These are phyloP conservation scores for Paramecium sonneborni DNA, from an alignment of 73 alveolate species.

Conservation along the genomic window DNA sequence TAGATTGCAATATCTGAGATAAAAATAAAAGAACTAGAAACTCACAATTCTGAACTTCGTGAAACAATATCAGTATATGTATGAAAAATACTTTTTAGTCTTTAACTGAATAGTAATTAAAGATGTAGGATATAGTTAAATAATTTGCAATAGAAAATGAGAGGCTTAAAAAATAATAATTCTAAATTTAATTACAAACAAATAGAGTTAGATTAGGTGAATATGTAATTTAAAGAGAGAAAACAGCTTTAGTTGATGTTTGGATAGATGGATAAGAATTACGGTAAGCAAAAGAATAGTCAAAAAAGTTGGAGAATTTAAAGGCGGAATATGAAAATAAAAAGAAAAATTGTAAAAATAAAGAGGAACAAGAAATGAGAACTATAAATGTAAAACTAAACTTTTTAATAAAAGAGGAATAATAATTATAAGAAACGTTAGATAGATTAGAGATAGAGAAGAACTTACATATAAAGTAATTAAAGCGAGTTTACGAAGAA, in stretches of 20 bases:
- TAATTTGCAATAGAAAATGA: conserved; percentile 16
- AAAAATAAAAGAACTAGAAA: conserved; percentile 5
- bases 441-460: conserved; percentile 79
- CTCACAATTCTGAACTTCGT: neutral
- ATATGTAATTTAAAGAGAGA: neutral
- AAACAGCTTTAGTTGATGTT: conserved; percentile 15
- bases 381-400: conserved; percentile 29
- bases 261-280: conserved; percentile 47
- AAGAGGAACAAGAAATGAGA: conserved; percentile 7
- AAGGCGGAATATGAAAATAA: neutral
- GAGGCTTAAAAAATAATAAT: neutral
- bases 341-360: neutral
- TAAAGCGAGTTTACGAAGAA: conserved; percentile 78
- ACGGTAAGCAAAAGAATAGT: neutral
- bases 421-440: conserved; percentile 73
- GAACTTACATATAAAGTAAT: conserved; percentile 70
- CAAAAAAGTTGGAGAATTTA: neutral
- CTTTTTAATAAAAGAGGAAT: conserved; percentile 79
- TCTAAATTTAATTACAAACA: neutral
- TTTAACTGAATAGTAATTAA: neutral
- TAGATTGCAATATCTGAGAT: neutral
- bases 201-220: conserved; percentile 26
- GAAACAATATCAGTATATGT: neutral
- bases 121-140: neutral
- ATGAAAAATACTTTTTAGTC: neutral